These are phyloP conservation scores for Juglanconis juglandina DNA, from an alignment of 2,329 filamentous ascomycete species.

Conservation along the genomic window DNA sequence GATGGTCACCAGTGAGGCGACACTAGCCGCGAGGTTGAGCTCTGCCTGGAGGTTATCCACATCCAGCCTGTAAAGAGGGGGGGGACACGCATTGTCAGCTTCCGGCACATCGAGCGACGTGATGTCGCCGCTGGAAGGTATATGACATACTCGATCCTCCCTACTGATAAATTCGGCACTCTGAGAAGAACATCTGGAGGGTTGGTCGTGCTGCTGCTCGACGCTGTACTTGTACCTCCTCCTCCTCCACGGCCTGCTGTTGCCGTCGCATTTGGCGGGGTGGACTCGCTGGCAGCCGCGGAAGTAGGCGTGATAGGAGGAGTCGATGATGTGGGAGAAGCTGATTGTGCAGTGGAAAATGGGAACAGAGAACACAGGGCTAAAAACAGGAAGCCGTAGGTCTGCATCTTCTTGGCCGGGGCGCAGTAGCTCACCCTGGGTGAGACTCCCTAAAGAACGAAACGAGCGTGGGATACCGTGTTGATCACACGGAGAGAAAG, in stretches of 20 bases:
- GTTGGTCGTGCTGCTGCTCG: conserved; percentile 27
- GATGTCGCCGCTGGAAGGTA: too few species aligned
- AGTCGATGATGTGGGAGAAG: conserved; percentile 23
- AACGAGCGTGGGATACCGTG: neutral
- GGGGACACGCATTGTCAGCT: neutral
- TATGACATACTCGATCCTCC: conserved; percentile 45
- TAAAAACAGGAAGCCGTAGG: conserved; percentile 22
- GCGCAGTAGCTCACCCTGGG: neutral
- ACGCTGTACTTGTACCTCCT: conserved; percentile 21
- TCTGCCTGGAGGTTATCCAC: conserved; percentile 58
- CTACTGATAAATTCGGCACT: conserved; percentile 56
- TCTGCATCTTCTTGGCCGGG: conserved; percentile 19
- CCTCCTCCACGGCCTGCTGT: conserved; percentile 9
- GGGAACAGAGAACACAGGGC: conserved; percentile 29
- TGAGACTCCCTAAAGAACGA: neutral
- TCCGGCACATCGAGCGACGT: neutral
- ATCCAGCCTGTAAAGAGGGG: conserved; percentile 32
- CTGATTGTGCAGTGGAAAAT: conserved; percentile 30
- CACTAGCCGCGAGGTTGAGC: conserved; percentile 56
- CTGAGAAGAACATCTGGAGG: conserved; percentile 56
- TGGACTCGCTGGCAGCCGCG: conserved; percentile 9
- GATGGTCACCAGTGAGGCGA: conserved; percentile 55
- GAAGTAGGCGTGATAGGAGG: conserved; percentile 18
- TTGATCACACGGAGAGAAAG: neutral
- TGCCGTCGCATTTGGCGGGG: conserved; percentile 19